phyloP scores from a whole-genome alignment of 2,329 filamentous ascomycete species.

The Truncatella angustata region DNA sequence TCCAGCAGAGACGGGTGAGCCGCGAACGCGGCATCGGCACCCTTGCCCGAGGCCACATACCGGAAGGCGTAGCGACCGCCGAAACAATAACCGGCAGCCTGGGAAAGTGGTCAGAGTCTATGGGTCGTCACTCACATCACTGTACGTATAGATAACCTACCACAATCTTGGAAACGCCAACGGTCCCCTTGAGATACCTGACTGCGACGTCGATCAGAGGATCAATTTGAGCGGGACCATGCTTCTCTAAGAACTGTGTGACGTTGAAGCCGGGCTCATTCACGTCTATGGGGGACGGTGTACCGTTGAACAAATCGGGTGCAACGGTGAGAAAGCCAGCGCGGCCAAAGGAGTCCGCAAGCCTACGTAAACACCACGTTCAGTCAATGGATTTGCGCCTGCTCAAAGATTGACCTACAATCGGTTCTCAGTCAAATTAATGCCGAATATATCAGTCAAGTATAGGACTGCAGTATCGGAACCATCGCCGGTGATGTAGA shows the following conservation, averaged over 20 bases:
- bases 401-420: slow-evolving; percentile 16
- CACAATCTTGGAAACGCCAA: slow-evolving; percentile 52
- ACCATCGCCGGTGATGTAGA: slow-evolving; percentile 27
- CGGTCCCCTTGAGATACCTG: slow-evolving; percentile 41
- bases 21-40: slow-evolving; percentile 57
- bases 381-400: neutral
- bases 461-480: slow-evolving; percentile 29
- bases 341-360: slow-evolving; percentile 35
- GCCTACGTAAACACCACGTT: slow-evolving; percentile 17
- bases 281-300: slow-evolving; percentile 28
- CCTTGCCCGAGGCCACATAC: slow-evolving; percentile 48
- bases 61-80: slow-evolving; percentile 58
- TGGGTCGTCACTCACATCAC: neutral
- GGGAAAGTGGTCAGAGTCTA: neutral
- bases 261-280: slow-evolving; percentile 24
- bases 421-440: slow-evolving; percentile 28
- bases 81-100: slow-evolving; percentile 61
- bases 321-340: slow-evolving; percentile 32
- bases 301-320: slow-evolving; percentile 32
- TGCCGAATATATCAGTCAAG: slow-evolving; percentile 31
- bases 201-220: slow-evolving; percentile 45
- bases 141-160: slow-evolving; percentile 16
- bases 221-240: slow-evolving; percentile 40
- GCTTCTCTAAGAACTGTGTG: slow-evolving; percentile 30
- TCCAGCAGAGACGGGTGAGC: slow-evolving; percentile 65